These are phyloP conservation scores for Sugiyamaella qingdaonensis DNA, from an alignment of 805 yeast genomes.

Conservation along the genomic window DNA sequence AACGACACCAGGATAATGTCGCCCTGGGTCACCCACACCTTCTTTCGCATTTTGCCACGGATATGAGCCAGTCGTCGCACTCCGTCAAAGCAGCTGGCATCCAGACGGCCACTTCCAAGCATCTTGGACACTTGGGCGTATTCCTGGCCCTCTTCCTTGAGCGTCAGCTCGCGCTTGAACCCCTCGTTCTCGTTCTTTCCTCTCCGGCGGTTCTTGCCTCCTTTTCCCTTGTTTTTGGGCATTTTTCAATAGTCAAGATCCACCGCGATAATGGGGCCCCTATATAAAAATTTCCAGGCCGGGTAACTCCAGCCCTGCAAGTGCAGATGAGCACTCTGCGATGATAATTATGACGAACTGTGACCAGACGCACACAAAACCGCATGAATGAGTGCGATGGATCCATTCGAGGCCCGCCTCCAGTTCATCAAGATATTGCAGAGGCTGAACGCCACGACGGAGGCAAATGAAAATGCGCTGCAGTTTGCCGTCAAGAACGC, in stretches of 20 bases:
- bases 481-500: conserved; percentile 32
- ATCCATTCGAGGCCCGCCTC: conserved; percentile 80
- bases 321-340: not conserved
- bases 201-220: conserved; percentile 81
- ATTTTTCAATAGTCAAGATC: conserved; percentile 33
- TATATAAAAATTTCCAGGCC: not conserved
- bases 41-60: conserved; percentile 98
- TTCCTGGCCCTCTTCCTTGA: conserved; percentile 95
- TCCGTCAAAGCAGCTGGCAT: conserved; percentile 94
- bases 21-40: conserved; percentile 99
- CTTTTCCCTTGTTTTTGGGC: conserved; percentile 78
- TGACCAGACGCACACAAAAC: not conserved
- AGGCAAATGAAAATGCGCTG: conserved; percentile 26
- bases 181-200: conserved; percentile 93
- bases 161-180: conserved; percentile 89
- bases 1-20: conserved; percentile 92
- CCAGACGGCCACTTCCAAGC: conserved; percentile 98
- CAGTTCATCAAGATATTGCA: conserved; percentile 67
- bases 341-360: not conserved
- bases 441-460: conserved; percentile 55
- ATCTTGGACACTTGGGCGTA: conserved; percentile 97
- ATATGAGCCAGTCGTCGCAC: conserved; percentile 92
- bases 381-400: conserved; percentile 48
- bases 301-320: not conserved
- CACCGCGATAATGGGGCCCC: not conserved